Evolutionary conservation across 2,329 filamentous ascomycete species (phyloP), one percentile per base, ranked within the genome.

Genomic region (Aspergillus hortae): DNA sequence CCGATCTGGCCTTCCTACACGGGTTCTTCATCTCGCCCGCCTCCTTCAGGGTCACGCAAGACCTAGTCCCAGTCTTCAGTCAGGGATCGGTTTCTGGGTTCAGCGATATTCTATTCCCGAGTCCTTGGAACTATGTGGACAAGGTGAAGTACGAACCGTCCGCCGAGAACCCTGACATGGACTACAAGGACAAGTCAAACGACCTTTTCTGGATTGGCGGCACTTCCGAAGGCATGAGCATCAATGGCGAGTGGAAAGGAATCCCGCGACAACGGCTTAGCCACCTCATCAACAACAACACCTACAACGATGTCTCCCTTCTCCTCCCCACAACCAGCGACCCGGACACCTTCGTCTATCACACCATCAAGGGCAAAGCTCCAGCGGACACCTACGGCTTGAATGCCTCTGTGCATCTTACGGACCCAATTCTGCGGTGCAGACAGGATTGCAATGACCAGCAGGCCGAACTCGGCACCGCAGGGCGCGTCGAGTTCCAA

Each of bases 151-250:
- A 82, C 46, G 63, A 72, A 0, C 78, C 81, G 23, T 76, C 78
- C 1, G 71, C 78, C 3, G 74, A 74, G 4, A 67, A 75, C 46
- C 80, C 78, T 0, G 82, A 85, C 57, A 66, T 66, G 5, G 66
- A 71, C 0, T 92, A 89, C 56, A 62, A 72, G 0, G 73, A 84
- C 44, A 90, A 91, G 61, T 75, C 80, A 42, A 80, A 86, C 55
- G 74, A 76, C 1, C 74, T 92, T 3, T 88, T 88, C 68, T 95
- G 89, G 89, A 84, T 88, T 46, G 88, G 87, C n/a, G 77, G 79
- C 10, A 83, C 86, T 2, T 81, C 80, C 3, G 81, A 85, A 67
- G 74, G 80, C 61, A 65, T 76, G 56, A 72, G 76, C 66, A 74
- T 65, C 56, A 77, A 61, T 64, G 84, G 72, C 57, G 80, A 67